Evolutionary conservation across 2,329 filamentous ascomycete species (phyloP).

Genomic region (Teratosphaeria viscida): DNA sequence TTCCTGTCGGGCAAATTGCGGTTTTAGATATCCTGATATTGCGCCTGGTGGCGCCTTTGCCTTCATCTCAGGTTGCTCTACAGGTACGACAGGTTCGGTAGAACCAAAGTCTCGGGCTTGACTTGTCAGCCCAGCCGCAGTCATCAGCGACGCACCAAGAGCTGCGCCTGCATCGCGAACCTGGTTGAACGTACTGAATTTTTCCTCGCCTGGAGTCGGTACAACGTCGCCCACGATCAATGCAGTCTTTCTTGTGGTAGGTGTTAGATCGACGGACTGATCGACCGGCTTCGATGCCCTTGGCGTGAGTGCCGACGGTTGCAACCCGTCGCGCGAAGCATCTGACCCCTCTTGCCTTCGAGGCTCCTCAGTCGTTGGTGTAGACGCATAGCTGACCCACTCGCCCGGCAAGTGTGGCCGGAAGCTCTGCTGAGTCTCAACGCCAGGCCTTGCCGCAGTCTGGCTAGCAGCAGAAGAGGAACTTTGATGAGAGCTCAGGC

Average conservation of each 20-base stretch:
- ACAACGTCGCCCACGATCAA: constrained; percentile 13
- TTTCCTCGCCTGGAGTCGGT: background rate
- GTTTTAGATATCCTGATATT: constrained; percentile 1
- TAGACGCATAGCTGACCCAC: constrained; percentile 42
- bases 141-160: constrained; percentile 36
- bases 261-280: constrained; percentile 21
- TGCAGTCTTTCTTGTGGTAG: constrained; percentile 25
- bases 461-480: background rate
- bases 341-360: constrained; percentile 5
- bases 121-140: constrained; percentile 26
- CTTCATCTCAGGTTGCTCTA: constrained; percentile 15
- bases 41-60: constrained; percentile 12
- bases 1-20: constrained; percentile 1
- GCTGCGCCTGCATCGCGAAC: constrained; percentile 39
- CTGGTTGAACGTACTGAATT: constrained; percentile 25
- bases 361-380: constrained; percentile 27
- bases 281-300: constrained; percentile 3
- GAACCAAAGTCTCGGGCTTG: constrained; percentile 25
- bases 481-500: background rate
- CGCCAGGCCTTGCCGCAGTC: constrained; percentile 5
- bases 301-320: constrained; percentile 3
- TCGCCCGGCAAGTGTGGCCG: constrained; percentile 42
- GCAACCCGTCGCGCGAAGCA: background rate
- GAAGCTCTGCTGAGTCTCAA: constrained; percentile 31
- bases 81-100: constrained; percentile 12